phyloP scores from a whole-genome alignment of 2,329 filamentous ascomycete genomes.

The Diaporthe australafricana region DNA sequence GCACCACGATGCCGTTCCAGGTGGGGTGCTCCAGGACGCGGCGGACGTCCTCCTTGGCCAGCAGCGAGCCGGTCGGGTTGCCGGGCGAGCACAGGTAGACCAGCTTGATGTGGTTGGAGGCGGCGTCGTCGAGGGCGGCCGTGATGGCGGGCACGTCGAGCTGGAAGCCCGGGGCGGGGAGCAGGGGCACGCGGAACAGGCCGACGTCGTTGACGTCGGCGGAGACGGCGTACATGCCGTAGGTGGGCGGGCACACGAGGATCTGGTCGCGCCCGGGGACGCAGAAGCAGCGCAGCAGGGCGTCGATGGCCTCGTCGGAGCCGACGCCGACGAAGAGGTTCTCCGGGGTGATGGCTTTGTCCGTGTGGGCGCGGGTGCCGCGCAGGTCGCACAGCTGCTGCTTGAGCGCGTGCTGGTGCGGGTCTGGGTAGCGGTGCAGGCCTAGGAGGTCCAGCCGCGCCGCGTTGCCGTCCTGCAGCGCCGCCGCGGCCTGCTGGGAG shows the following conservation, averaged over 20 bases:
- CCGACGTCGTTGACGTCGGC: conserved; percentile 93
- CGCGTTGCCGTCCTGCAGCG: conserved; percentile 51
- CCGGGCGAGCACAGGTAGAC: conserved; percentile 95
- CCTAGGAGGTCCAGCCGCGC: conserved; percentile 78
- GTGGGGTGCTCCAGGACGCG: conserved; percentile 83
- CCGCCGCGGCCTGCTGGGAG: conserved; percentile 58
- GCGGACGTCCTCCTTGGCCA: conserved; percentile 80
- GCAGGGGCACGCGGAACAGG: conserved; percentile 87
- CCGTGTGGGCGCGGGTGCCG: conserved; percentile 85
- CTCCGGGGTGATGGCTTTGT: conserved; percentile 77
- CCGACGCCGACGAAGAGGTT: conserved; percentile 96
- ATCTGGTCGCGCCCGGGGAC: conserved; percentile 88
- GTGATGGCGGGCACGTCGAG: conserved; percentile 79
- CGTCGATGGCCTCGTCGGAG: conserved; percentile 97
- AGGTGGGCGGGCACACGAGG: conserved; percentile 94
- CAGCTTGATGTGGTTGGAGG: conserved; percentile 78
- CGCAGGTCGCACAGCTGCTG: conserved; percentile 86
- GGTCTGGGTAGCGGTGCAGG: conserved; percentile 95
- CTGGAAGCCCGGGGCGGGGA: conserved; percentile 77
- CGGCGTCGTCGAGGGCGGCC: conserved; percentile 64
- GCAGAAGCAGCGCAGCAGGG: conserved; percentile 93
- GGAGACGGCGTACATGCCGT: conserved; percentile 97
- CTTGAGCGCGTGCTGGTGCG: conserved; percentile 91
- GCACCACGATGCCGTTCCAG: conserved; percentile 94
- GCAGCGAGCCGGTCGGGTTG: conserved; percentile 87